Conservation (phyloP, 305 asterid genomes). For the Fraxinus greggii region DNA sequence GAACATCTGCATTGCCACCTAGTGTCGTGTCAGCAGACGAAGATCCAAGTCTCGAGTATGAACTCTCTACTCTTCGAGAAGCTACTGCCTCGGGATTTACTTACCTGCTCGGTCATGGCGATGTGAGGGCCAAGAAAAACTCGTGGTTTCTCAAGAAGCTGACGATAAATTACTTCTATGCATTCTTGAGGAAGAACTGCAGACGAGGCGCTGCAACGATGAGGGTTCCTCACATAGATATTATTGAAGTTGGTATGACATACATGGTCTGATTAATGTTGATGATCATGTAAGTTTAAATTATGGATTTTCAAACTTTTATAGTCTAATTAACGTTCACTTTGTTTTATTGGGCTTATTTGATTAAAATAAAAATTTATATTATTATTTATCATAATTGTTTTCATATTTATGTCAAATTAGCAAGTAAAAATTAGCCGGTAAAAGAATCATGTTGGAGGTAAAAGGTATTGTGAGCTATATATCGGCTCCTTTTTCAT, state of each 20-base stretch:
- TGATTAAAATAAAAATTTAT: too few relatives aligned
- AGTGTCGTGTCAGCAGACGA: slow-evolving; percentile 58
- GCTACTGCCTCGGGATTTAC: slow-evolving; percentile 80
- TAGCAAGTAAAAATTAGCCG: too few relatives aligned
- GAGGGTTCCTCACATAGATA: slow-evolving; percentile 83
- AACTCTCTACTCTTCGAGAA: slow-evolving; percentile 72
- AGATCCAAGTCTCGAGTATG: slow-evolving; percentile 79
- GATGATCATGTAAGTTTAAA: neutral
- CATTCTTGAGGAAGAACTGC: slow-evolving; percentile 86
- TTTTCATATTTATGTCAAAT: too few relatives aligned
- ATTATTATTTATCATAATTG: too few relatives aligned
- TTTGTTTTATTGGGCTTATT: too few relatives aligned
- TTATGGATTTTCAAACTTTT: neutral
- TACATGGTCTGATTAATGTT: slow-evolving; percentile 66
- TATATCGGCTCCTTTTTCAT: too few relatives aligned
- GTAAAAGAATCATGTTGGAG: too few relatives aligned
- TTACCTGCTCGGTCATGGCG: slow-evolving; percentile 79
- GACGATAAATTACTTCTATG: slow-evolving; percentile 75
- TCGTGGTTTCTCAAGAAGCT: slow-evolving; percentile 78
- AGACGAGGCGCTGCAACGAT: slow-evolving; percentile 93
- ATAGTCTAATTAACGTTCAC: neutral
- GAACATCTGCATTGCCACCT: slow-evolving; percentile 47
- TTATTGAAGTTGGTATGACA: slow-evolving; percentile 81
- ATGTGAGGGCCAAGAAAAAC: slow-evolving; percentile 77
- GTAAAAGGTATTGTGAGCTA: too few relatives aligned